These are phyloP conservation scores for Gnetum montanum DNA, from an alignment of 75 land plant genomes.

Conservation along the genomic window DNA sequence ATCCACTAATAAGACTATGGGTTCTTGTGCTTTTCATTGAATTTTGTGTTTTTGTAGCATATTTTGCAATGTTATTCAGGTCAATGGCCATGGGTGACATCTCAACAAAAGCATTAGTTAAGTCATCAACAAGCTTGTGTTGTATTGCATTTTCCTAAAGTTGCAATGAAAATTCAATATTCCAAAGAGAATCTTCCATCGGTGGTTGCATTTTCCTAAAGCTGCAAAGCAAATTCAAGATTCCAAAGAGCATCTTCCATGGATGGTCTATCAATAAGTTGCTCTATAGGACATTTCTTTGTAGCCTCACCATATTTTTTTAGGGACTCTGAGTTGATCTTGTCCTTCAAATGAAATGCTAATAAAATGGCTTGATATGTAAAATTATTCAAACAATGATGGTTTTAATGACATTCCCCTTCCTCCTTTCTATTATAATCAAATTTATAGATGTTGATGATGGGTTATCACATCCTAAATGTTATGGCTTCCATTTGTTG, in stretches of 20 bases:
- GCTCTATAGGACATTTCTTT: constrained; percentile 28
- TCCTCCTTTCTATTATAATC: too few species aligned
- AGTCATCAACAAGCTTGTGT: constrained; percentile 4
- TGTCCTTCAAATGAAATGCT: constrained; percentile 19
- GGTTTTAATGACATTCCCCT: too few species aligned
- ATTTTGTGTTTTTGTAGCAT: not conserved
- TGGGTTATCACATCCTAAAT: too few species aligned
- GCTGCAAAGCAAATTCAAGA: too few species aligned
- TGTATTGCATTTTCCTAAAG: constrained; percentile 27
- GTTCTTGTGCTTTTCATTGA: constrained; percentile 12
- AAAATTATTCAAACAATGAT: too few species aligned
- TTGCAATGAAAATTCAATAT: constrained; percentile 34
- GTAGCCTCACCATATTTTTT: constrained; percentile 31
- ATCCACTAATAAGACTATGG: constrained; percentile 30
- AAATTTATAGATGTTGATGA: too few species aligned
- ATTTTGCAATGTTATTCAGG: not conserved
- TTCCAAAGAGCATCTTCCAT: constrained; percentile 43
- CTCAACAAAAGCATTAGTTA: not conserved
- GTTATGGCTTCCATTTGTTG: too few species aligned
- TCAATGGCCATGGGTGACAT: not conserved
- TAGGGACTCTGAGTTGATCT: constrained; percentile 16
- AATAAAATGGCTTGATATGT: too few species aligned
- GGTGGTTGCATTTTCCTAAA: too few species aligned
- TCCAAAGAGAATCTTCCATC: too few species aligned
- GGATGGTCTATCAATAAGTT: constrained; percentile 27